phyloP scores from a whole-genome alignment of 2,329 filamentous ascomycete genomes.

The Hypoxylon sp. region DNA sequence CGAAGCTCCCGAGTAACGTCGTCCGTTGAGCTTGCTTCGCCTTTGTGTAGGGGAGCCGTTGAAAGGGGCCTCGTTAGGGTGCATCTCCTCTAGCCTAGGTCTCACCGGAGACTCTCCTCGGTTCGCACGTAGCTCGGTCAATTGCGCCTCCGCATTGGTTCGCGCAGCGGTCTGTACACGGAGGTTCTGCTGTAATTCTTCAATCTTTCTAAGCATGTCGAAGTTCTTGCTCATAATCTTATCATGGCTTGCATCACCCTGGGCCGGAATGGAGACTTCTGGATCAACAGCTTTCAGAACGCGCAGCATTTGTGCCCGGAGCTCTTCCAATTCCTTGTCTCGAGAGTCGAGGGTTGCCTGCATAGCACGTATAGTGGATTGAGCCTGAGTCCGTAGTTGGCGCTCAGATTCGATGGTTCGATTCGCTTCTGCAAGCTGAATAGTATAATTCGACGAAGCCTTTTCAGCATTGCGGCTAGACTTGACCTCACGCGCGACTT shows the following conservation, averaged over 20 bases:
- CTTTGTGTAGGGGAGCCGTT: slow-evolving; percentile 82
- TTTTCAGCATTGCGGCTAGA: slow-evolving; percentile 92
- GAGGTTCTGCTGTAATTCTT: slow-evolving; percentile 89
- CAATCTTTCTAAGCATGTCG: slow-evolving; percentile 87
- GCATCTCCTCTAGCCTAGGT: slow-evolving; percentile 87
- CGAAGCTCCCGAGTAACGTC: slow-evolving; percentile 79
- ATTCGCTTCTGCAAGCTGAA: slow-evolving; percentile 90
- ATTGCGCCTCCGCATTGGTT: slow-evolving; percentile 84
- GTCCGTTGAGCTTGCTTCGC: slow-evolving; percentile 66
- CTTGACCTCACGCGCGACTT: slow-evolving; percentile 91
- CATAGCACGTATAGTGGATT: slow-evolving; percentile 85
- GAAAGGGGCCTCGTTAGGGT: slow-evolving; percentile 82
- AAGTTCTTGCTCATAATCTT: slow-evolving; percentile 81
- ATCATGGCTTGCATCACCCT: slow-evolving; percentile 71
- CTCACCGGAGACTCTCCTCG: slow-evolving; percentile 80
- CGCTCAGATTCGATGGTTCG: slow-evolving; percentile 91
- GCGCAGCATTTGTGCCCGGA: slow-evolving; percentile 83
- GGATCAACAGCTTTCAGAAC: slow-evolving; percentile 92
- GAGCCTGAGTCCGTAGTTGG: slow-evolving; percentile 86
- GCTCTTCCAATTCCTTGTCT: slow-evolving; percentile 84
- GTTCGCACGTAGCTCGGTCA: slow-evolving; percentile 81
- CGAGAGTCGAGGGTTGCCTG: slow-evolving; percentile 84
- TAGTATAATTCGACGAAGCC: slow-evolving; percentile 81
- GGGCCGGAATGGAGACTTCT: slow-evolving; percentile 74
- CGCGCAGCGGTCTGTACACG: slow-evolving; percentile 86